Base-by-base conservation (phyloP, 352 stramenopile species). In the Phytophthora chlamydospora region DNA sequence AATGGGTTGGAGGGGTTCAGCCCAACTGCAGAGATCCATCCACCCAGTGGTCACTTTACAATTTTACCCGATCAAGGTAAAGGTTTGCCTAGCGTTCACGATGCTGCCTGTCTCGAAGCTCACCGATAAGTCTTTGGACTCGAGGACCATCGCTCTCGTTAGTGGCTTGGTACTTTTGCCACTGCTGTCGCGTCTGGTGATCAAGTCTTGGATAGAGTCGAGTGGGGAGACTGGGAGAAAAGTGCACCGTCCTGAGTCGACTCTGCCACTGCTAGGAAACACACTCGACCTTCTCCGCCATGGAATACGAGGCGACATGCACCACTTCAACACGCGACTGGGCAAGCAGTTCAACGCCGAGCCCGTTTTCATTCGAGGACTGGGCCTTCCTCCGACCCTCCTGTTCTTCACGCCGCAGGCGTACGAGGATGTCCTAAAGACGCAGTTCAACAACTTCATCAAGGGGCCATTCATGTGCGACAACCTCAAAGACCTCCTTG, bases 381-480 rank as follows among this genome's bases (percentile, higher is more conserved):
- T 78, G 29, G 69, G 69, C 1, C 49, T 59, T 8, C 72, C 72
- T 14, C 39, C 59, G 21, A 63, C 51, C 31, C 36, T 71, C 42
- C 32, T 61, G n/a, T 32, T 78, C 9, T 58, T 32, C 40, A 71
- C 68, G 8, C 69, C 66, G 0, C 42, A 78, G 47, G 58, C 55
- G 4, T 59, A 67, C 19, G 75, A 85, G 36, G 70, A 82, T 35
- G 67, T 85, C 29, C 31, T 78, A 9, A 78, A 83, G 63, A 74
- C 44, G 24, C 60, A 90, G 19, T 91, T 91, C 56, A 62, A 80
- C 21, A 74, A 69, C 29, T 94, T 91, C 52, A 53, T 56, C 3
- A 94, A 94, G 46, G 78, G 80, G 4, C 31, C 40, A 6, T 65
- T 60, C 43, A 56, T 80, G 16, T 49, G 36, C 21, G 59, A 70